Evolutionary conservation across 2,329 filamentous ascomycete species (phyloP).

Genomic region (Raffaelea arxii): DNA sequence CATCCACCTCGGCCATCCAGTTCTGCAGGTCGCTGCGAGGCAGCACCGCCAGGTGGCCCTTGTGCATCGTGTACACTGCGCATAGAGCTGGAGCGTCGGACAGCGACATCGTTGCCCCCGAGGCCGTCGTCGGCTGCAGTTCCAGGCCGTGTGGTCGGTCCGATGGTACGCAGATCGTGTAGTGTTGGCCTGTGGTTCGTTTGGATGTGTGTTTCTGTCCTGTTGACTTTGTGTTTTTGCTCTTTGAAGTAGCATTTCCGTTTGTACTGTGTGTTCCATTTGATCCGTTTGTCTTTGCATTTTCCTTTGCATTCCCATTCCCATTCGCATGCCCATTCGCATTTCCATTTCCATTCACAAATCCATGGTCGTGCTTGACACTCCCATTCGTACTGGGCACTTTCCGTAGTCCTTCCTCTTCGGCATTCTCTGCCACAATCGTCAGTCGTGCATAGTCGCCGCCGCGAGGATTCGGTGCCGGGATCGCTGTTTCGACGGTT

Average conservation of each 20-base stretch:
- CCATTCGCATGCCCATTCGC: conserved; percentile 25
- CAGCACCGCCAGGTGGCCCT: conserved; percentile 53
- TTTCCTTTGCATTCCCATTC: background rate
- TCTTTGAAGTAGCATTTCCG: no score
- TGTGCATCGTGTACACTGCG: conserved; percentile 51
- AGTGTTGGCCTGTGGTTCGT: no score
- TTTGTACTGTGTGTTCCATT: no score
- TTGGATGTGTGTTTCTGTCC: no score
- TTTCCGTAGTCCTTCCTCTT: no score
- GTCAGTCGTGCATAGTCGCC: no score
- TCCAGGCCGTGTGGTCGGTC: conserved; percentile 48
- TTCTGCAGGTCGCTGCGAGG: conserved; percentile 57
- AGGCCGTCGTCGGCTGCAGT: conserved; percentile 41
- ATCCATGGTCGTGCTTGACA: conserved; percentile 28
- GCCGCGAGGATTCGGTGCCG: no score
- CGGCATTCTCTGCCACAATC: no score
- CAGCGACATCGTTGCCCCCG: conserved; percentile 19
- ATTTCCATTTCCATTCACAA: conserved; percentile 58
- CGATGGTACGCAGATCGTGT: conserved; percentile 65
- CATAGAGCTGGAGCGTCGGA: conserved; percentile 46
- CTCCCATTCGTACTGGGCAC: no score
- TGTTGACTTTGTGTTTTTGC: no score
- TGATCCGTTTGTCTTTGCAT: no score
- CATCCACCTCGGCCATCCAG: conserved; percentile 74
- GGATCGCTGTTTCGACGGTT: no score